Evolutionary conservation across 192 early-diverging fungal species (phyloP), one percentile per base, ranked within the genome.

Genomic region (Lunasporangiospora selenospora): DNA sequence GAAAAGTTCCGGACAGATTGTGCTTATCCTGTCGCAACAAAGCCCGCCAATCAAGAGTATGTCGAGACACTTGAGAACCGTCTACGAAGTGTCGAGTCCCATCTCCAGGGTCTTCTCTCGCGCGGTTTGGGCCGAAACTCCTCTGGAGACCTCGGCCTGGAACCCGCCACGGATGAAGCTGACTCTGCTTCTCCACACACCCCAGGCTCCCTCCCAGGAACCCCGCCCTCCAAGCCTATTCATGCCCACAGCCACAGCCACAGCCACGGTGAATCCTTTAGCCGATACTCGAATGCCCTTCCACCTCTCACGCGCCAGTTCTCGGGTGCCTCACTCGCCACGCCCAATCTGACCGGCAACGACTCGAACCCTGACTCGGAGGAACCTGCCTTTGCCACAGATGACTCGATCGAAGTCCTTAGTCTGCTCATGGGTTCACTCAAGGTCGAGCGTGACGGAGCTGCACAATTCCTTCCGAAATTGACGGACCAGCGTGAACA

Each of bases 21-120:
- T 37, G 30, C 47, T 4, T 73, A 73, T 8, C 69, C 69, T 3
- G 38, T 42, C 8, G 61, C 61, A 12, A 73, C 38, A 37, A 73
- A 73, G 31, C 69, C 69, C 13, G 69, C 69, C 26, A 73, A 73
- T 31, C 69, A 73, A 33, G 69, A 73, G 41, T 73, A 73, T 51
- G 69, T 73, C 37, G 69, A 73, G 30, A 73, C 69, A n/a, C 61
- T 73, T 5, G 69, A 73, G 29, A 73, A 73, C 39, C 36, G 69
- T 6, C 69, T 73, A 5, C 62, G 63, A 49, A 63, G 60, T 37
- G 69, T 73, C 23, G 69, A 73, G 24, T 73, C 69, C 0, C 69
- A 73, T 46, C 61, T 73, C 13, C 69, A 73, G 2, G 69, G 69
- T 27, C 49, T 73, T 3, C 60, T 73, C 34, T 62, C 69, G 2